phyloP scores from a whole-genome alignment of 441 rosid genomes.

The Viola pubescens region DNA sequence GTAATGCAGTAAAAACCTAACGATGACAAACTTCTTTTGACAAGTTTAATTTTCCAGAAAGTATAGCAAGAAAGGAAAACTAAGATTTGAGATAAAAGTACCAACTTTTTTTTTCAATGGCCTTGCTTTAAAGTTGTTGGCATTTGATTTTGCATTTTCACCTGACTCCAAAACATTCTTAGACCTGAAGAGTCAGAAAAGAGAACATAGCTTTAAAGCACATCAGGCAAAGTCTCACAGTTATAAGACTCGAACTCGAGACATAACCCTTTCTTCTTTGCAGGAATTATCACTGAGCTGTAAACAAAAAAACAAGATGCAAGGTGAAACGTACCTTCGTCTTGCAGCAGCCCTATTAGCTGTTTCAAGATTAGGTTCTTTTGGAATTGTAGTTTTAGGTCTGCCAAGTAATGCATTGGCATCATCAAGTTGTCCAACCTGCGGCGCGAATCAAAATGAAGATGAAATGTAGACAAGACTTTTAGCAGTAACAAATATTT shows the following conservation, averaged over 20 bases:
- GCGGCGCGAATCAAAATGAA: constrained; percentile 15
- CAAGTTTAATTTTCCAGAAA: background rate
- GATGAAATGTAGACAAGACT: background rate
- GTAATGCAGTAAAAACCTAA: background rate
- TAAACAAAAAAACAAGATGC: background rate
- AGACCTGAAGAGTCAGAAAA: constrained; percentile 39
- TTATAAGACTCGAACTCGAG: background rate
- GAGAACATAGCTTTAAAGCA: constrained; percentile 3
- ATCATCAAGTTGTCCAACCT: constrained; percentile 32
- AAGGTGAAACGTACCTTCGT: constrained; percentile 31
- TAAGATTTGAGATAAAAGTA: constrained; percentile 11
- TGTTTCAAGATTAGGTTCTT: constrained; percentile 66
- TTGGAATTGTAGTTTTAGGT: constrained; percentile 64
- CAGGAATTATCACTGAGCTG: background rate
- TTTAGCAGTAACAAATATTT: background rate
- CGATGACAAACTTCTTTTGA: background rate
- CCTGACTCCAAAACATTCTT: constrained; percentile 32
- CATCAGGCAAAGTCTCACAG: background rate
- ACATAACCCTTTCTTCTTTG: too few relatives aligned
- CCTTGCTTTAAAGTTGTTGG: constrained; percentile 35
- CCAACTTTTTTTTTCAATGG: constrained; percentile 46
- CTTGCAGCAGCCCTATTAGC: constrained; percentile 66
- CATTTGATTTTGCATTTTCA: constrained; percentile 28
- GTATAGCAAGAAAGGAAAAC: constrained; percentile 1
- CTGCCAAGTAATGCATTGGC: constrained; percentile 24